A percentile compares a stretch with the other conserved stretches of the same genome.
phyloP scores from a whole-genome alignment of 73 alveolate genomes.

The Stentor roeselii region DNA sequence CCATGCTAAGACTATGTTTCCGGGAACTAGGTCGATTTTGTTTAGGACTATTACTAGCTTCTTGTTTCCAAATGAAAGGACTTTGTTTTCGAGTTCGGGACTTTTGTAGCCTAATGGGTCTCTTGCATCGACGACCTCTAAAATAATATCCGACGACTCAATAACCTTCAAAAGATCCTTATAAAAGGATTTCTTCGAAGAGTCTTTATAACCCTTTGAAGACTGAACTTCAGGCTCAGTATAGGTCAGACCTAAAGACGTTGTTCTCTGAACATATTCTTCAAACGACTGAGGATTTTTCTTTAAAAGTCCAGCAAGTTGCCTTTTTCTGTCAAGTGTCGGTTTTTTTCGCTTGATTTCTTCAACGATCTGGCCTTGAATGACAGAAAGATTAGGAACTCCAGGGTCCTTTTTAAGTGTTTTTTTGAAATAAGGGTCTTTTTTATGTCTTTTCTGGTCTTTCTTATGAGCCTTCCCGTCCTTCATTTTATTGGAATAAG shows the following conservation, averaged over 20 bases:
- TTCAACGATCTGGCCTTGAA: slow-evolving; percentile 46
- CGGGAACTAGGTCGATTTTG: slow-evolving; percentile 96
- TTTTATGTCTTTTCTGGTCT: not conserved
- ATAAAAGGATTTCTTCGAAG: slow-evolving; percentile 72
- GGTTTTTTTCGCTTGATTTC: slow-evolving; percentile 52
- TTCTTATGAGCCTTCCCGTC: not conserved
- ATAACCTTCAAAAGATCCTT: slow-evolving; percentile 84
- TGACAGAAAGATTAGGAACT: slow-evolving; percentile 50
- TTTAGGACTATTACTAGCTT: slow-evolving; percentile 86
- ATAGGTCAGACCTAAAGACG: slow-evolving; percentile 25
- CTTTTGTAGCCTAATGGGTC: slow-evolving; percentile 95
- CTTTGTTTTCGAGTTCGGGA: slow-evolving; percentile 78
- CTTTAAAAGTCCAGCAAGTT: slow-evolving; percentile 25
- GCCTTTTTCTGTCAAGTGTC: slow-evolving; percentile 45
- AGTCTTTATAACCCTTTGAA: slow-evolving; percentile 31
- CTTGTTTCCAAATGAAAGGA: slow-evolving; percentile 72
- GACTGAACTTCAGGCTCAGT: slow-evolving; percentile 23
- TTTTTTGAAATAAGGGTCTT: not conserved
- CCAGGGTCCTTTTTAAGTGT: slow-evolving; percentile 39
- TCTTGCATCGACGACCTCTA: slow-evolving; percentile 97
- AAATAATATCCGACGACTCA: slow-evolving; percentile 90
- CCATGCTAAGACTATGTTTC: slow-evolving; percentile 91
- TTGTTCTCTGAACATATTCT: slow-evolving; percentile 28
- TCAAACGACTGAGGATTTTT: slow-evolving; percentile 22
- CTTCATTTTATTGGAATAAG: no score